These are phyloP conservation scores for Primulina tabacum DNA, from an alignment of 257 asterid genomes.

Conservation along the genomic window DNA sequence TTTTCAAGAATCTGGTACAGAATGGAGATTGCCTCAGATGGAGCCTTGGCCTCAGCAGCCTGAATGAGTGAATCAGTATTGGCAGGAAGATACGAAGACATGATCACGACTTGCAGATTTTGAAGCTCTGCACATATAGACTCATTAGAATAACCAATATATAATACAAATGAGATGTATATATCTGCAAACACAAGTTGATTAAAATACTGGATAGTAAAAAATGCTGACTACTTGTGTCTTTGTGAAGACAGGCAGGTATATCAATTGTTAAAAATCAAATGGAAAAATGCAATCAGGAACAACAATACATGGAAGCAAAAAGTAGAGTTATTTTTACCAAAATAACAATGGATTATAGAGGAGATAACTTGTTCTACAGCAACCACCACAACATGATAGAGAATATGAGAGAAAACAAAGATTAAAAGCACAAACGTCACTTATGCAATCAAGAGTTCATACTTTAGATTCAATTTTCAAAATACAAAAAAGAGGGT, in stretches of 20 bases:
- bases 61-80: conserved; percentile 46
- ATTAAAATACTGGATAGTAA: not conserved
- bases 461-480: not conserved
- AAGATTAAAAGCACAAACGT: no score
- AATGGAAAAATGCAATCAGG: no score
- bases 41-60: conserved; percentile 48
- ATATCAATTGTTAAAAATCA: not conserved
- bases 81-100: conserved; percentile 48
- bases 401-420: not conserved
- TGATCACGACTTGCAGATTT: conserved; percentile 25
- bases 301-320: not conserved
- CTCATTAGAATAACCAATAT: conserved; percentile 2
- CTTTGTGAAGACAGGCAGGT: not conserved
- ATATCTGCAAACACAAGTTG: not conserved
- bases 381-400: not conserved
- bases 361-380: not conserved
- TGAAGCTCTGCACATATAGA: conserved; percentile 31
- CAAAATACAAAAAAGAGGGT: not conserved
- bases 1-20: conserved; percentile 46
- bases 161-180: not conserved
- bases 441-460: not conserved
- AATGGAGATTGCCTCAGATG: conserved; percentile 49
- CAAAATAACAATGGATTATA: not conserved
- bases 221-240: not conserved
- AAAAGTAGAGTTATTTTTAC: not conserved